Evolutionary conservation across 768 basidiomycete species (phyloP).

Genomic region (Fomitopsis pulvina): DNA sequence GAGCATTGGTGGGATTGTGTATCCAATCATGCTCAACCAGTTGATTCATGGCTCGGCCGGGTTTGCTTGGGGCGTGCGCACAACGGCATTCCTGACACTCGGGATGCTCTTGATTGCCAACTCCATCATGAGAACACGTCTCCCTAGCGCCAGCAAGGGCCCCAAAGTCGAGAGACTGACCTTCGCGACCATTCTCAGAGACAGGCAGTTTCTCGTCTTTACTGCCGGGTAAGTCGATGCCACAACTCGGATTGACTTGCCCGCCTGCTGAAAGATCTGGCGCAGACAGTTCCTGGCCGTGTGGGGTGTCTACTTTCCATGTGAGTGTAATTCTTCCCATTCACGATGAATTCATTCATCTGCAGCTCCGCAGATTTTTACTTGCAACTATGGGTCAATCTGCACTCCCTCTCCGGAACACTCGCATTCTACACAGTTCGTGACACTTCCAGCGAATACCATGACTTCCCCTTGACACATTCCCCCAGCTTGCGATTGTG

Average conservation of each 20-base stretch:
- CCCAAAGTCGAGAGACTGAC: not conserved
- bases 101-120: constrained; percentile 12
- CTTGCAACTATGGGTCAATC: constrained; percentile 8
- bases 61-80: constrained; percentile 37
- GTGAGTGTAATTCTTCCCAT: constrained; percentile 6
- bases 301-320: constrained; percentile 17
- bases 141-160: not conserved
- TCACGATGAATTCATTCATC: not conserved
- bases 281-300: not conserved
- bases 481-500: constrained; percentile 39
- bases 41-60: constrained; percentile 23
- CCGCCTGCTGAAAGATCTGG: no score
- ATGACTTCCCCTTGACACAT: not conserved
- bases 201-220: constrained; percentile 9
- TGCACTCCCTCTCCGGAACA: constrained; percentile 6
- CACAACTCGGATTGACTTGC: not conserved
- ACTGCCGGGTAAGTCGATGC: constrained; percentile 4
- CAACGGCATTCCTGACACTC: constrained; percentile 13
- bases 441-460: not conserved
- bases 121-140: constrained; percentile 11
- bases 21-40: constrained; percentile 29
- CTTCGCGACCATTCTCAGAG: constrained; percentile 7
- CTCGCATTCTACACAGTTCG: constrained; percentile 14
- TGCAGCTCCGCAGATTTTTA: constrained; percentile 10
- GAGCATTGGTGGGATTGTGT: constrained; percentile 26